Evolutionary conservation across 2,329 filamentous ascomycete species (phyloP), one percentile per base, ranked within the genome.

Genomic region (Botrytis sinoallii): DNA sequence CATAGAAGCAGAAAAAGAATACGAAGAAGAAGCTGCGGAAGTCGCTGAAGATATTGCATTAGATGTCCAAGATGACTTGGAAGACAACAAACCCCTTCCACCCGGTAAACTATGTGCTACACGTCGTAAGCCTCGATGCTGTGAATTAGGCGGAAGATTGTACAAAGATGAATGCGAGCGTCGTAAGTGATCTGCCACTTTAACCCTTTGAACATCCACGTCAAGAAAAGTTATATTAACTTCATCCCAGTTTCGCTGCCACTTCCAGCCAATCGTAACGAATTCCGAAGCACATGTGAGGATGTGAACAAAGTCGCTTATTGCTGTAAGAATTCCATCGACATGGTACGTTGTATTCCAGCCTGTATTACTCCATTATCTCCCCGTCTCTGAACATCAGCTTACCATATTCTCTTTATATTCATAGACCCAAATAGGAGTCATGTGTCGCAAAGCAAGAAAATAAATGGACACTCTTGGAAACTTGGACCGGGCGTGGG

Each of bases 121-220:
- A 12, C 32, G 32, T 18, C 46, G 22, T 35, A 68, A 68, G 29
- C 65, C 65, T 38, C 46, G 65, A 68, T 68, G 65, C 46, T 68
- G 65, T 25, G 65, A 68, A n/a, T 12, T 7, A 12, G 46, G 46
- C 25, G 65, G 65, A 4, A 55, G 35, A 40, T 2, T 55, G 1
- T 68, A 55, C 18, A 68, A 29, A 29, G 65, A 68, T 38, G 65
- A 46, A 29, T 68, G 65, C 65, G 65, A 55, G 20, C 35, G 46
- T 38, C 32, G 65, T 68, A 68, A 29, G 65, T 55, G 25, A 55
- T 32, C 9, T 22, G 18, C 14, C 22, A 46, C 20, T 1, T 10
- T 18, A 18, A 18, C 42, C 16, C 22, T 63, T 9, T 42, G 25
- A n/a, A 12, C 22, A 44, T 14, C 14, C 12, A 16, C 9, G 16